Base-by-base conservation (phyloP, 2,329 filamentous ascomycete genomes). In the Akanthomyces uredinophilus region DNA sequence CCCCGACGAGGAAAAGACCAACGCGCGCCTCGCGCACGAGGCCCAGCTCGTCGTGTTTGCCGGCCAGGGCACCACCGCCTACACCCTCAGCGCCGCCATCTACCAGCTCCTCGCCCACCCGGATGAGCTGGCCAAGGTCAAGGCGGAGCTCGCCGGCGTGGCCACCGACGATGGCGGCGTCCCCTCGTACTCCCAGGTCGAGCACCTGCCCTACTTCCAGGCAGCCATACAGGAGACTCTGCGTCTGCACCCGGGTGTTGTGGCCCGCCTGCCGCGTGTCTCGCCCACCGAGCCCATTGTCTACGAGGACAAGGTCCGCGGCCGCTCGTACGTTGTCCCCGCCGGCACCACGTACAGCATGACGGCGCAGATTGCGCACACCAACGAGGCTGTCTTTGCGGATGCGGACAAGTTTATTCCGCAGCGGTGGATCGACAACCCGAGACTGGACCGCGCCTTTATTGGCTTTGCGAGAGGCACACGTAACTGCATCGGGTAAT, bases 361-460 rank as follows among this genome's bases (percentile, higher is more conserved):
- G 69, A 76, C 75, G 0, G 68, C 72, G 2, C 68, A 70, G 3
- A 70, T 77, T 10, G 69, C 72, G 13, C 77, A 81, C 61, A 72
- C 76, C 41, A 70, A 79, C 56, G 67, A 73, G 44, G 64, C 63
- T 11, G 64, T 79, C 24, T 81, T 78, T 62, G 75, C 77, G 0
- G 68, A 78, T 3, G 73, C 77, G 0, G 67, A 77, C 44, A 62
- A 66, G 0, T 81, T 77, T 61, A 52, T 65, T 4, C 78, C 78
- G 0, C 75, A 79, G 46, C 72, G 78, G 3, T 81, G 44, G 41
- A 58, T 58, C 16, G 44, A 58, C 29, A 49, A 58, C 22, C 55
- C 55, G 22, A 35, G 43, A 39, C 55, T 58, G n/a, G 41, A 49
- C 1, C 41, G 44, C n/a, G 41, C 43, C 2, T 47, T 47, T 5